Conservation (phyloP, 1,139 yeast species). For the Pichia sp. region DNA sequence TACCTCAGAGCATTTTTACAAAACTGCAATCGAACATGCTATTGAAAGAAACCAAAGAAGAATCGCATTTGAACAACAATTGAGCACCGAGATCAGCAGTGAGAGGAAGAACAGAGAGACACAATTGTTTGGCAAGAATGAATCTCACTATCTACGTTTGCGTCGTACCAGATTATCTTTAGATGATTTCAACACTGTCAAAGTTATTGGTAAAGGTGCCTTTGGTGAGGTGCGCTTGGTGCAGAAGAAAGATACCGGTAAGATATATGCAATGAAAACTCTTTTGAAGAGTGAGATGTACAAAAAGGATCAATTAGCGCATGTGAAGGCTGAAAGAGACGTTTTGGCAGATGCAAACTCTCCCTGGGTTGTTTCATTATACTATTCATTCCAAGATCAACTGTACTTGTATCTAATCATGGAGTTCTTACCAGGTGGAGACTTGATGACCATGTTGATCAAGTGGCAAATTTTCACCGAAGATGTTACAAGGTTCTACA, state of each 20-base stretch:
- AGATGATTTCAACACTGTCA: slow-evolving; percentile 74
- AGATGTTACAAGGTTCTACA: slow-evolving; percentile 76
- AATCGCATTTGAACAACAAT: slow-evolving; percentile 63
- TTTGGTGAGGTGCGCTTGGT: slow-evolving; percentile 81
- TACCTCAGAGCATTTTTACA: slow-evolving; percentile 68
- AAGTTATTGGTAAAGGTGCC: slow-evolving; percentile 84
- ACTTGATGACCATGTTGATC: slow-evolving; percentile 80
- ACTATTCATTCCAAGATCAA: slow-evolving; percentile 76
- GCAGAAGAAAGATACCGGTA: slow-evolving; percentile 76
- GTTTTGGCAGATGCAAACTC: slow-evolving; percentile 81
- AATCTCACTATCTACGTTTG: slow-evolving; percentile 69
- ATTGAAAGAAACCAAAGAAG: slow-evolving; percentile 79
- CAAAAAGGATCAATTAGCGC: slow-evolving; percentile 77
- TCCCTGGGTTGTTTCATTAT: slow-evolving; percentile 81
- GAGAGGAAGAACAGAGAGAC: slow-evolving; percentile 73
- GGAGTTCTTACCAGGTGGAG: slow-evolving; percentile 87
- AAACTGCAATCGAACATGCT: slow-evolving; percentile 73
- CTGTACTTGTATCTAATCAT: slow-evolving; percentile 71
- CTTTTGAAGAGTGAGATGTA: slow-evolving; percentile 76
- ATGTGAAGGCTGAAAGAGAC: slow-evolving; percentile 82
- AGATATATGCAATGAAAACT: slow-evolving; percentile 82
- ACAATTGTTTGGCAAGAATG: slow-evolving; percentile 67
- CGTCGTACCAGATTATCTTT: slow-evolving; percentile 70
- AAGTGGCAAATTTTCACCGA: slow-evolving; percentile 85
- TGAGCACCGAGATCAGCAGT: slow-evolving; percentile 62